Conservation (phyloP, 371 early-diverging fungal species). For the Globomyces sp. region DNA sequence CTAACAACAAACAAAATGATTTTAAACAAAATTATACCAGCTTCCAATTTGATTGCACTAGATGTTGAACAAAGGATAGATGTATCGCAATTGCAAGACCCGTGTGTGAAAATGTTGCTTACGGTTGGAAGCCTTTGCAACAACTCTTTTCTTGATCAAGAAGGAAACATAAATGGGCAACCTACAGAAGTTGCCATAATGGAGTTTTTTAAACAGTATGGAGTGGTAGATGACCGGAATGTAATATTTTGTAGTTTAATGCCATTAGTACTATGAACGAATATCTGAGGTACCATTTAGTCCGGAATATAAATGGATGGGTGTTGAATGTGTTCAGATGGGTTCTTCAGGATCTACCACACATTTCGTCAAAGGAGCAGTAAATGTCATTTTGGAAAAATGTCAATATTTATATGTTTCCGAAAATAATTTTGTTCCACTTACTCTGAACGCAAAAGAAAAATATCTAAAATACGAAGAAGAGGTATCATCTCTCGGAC, state of each 20-base stretch:
- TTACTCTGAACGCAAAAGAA: constrained; percentile 15
- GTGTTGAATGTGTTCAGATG: constrained; percentile 49
- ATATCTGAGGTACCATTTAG: constrained; percentile 82
- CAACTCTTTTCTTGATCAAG: constrained; percentile 68
- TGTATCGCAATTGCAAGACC: constrained; percentile 33
- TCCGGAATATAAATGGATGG: constrained; percentile 91
- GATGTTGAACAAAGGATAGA: constrained; percentile 52
- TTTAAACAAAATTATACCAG: constrained; percentile 67
- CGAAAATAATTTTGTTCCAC: constrained; percentile 24
- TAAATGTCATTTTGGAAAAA: constrained; percentile 67
- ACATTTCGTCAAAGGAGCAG: constrained; percentile 73
- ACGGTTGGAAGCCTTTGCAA: constrained; percentile 59
- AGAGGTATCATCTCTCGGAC: constrained; percentile 75
- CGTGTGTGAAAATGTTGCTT: constrained; percentile 38
- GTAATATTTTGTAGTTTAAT: constrained; percentile 35
- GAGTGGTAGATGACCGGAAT: constrained; percentile 60
- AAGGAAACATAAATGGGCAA: constrained; percentile 70
- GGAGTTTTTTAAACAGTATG: constrained; percentile 54
- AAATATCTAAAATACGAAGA: constrained; percentile 48
- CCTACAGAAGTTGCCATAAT: constrained; percentile 85
- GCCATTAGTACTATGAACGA: constrained; percentile 35
- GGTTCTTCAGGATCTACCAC: constrained; percentile 16
- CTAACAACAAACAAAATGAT: constrained; percentile 86
- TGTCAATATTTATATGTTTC: constrained; percentile 61
- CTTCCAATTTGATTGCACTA: constrained; percentile 58